Evolutionary conservation across 306 rosid species (phyloP), one percentile per base, ranked within the genome.

Genomic region (Sesbania bispinosa): DNA sequence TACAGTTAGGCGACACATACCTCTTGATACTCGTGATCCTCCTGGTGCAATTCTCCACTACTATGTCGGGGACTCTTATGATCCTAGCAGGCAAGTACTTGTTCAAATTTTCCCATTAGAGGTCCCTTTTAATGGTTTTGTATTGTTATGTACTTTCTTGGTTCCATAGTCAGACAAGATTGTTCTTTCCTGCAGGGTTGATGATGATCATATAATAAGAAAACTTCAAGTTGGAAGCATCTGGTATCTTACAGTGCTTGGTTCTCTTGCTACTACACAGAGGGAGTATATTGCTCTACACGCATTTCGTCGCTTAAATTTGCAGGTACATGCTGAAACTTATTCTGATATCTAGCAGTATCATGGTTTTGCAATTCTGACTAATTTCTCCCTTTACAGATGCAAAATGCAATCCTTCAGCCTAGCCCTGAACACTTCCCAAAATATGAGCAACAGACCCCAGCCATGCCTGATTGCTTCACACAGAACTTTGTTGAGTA

Each of bases 251-350:
- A 86, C 97, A 10, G 93, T 91, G 66, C 99, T 94, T 38, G 99
- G 99, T 73, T 94, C 99, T 84, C 95, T 91, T 45, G 97, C 99
- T 61, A 94, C 99, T 48, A 94, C 99, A 38, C 99, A 94, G 90
- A 80, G 99, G 55, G 99, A 94, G 77, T 94, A 94, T 33, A 24
- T 91, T 74, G 97, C 97, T 60, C 81, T 94, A 36, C 99, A 94
- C 77, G 99, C 99, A 85, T 94, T 94, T 88, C 99, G 95, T 19
- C 97, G 96, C 61, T 84, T 94, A 74, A 94, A 91, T 88, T 20
- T 69, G 73, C 99, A 94, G 97, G 99, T 94, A 86, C 15, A 14
- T 74, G 19, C 20, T 59, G 58, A 58, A 50, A 68, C 58, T 65
- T 14, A 54, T 32, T 45, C 24, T 15, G 20, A 38, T 75, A 53